phyloP scores from a whole-genome alignment of 2,329 filamentous ascomycete genomes.

The Biscogniauxia mediterranea region DNA sequence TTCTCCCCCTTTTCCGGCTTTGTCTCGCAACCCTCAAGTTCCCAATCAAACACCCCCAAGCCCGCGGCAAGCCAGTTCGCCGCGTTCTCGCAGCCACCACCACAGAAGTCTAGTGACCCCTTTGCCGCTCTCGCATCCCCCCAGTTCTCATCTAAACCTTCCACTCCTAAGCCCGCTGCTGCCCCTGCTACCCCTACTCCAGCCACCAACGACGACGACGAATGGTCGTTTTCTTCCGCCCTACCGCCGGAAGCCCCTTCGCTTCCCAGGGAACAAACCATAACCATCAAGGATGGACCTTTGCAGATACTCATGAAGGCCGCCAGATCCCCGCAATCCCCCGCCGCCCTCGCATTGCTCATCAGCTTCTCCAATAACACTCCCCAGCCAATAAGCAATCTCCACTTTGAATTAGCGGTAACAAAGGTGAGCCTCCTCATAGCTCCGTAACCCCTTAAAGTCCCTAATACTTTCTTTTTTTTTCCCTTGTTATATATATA shows the following conservation, averaged over 20 bases:
- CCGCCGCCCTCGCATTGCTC: conserved; percentile 63
- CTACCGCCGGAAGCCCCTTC: conserved; percentile 59
- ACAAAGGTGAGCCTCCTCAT: conserved; percentile 66
- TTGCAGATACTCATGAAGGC: conserved; percentile 74
- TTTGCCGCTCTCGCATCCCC: conserved; percentile 50
- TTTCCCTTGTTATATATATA: not conserved
- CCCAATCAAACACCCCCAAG: conserved; percentile 54
- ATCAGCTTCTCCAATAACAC: conserved; percentile 85
- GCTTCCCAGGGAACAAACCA: conserved; percentile 60
- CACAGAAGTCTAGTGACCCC: conserved; percentile 46
- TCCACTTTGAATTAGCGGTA: conserved; percentile 90
- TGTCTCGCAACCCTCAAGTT: conserved; percentile 46
- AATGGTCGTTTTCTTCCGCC: conserved; percentile 91
- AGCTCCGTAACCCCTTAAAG: not conserved
- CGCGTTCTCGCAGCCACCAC: conserved; percentile 42
- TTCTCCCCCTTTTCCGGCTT: conserved; percentile 58
- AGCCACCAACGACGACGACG: conserved; percentile 67
- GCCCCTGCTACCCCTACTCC: conserved; percentile 17
- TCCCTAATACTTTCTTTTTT: not conserved
- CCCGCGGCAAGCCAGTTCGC: conserved; percentile 47
- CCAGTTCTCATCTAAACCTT: conserved; percentile 38
- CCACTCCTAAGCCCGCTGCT: conserved; percentile 33
- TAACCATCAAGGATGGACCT: conserved; percentile 66
- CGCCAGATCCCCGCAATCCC: conserved; percentile 52
- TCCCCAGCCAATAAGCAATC: conserved; percentile 66